These are phyloP conservation scores for Mycena filopes DNA, from an alignment of 768 basidiomycete genomes.

Conservation along the genomic window DNA sequence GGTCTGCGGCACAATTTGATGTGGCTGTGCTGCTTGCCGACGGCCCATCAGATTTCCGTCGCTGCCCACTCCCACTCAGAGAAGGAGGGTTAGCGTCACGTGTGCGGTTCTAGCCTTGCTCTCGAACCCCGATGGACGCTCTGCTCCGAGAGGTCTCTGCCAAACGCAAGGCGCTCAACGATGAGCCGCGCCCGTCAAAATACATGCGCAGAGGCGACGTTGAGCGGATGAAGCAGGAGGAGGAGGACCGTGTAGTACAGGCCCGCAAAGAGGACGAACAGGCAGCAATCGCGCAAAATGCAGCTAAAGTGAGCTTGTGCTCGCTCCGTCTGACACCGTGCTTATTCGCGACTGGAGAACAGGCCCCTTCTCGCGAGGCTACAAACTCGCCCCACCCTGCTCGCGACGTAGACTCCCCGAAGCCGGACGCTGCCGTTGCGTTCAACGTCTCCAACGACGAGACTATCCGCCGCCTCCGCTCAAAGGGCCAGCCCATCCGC, in stretches of 20 bases:
- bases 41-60: no score
- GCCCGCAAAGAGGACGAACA: slow-evolving; percentile 42
- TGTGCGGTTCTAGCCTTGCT: slow-evolving; percentile 32
- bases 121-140: slow-evolving; percentile 73
- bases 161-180: slow-evolving; percentile 83
- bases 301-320: slow-evolving; percentile 57
- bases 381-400: slow-evolving; percentile 55
- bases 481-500: slow-evolving; percentile 93
- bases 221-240: slow-evolving; percentile 72
- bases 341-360: slow-evolving; percentile 59
- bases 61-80: no score
- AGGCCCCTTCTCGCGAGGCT: slow-evolving; percentile 53
- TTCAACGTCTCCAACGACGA: slow-evolving; percentile 97
- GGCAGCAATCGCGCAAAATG: slow-evolving; percentile 33
- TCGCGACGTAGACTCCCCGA: slow-evolving; percentile 52
- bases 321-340: slow-evolving; percentile 23
- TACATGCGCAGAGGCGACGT: slow-evolving; percentile 94
- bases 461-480: slow-evolving; percentile 86
- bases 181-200: slow-evolving; percentile 74
- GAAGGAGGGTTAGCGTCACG: not conserved
- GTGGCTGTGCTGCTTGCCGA: no score
- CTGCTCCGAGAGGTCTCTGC: slow-evolving; percentile 89
- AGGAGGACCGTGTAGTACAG: slow-evolving; percentile 50
- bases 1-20: no score
- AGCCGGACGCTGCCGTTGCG: slow-evolving; percentile 58